Percentiles rank a stretch among this genome's conserved stretches.
These are phyloP conservation scores for Xylaria sp. DNA, from an alignment of 2,329 filamentous ascomycete genomes.

Conservation along the genomic window DNA sequence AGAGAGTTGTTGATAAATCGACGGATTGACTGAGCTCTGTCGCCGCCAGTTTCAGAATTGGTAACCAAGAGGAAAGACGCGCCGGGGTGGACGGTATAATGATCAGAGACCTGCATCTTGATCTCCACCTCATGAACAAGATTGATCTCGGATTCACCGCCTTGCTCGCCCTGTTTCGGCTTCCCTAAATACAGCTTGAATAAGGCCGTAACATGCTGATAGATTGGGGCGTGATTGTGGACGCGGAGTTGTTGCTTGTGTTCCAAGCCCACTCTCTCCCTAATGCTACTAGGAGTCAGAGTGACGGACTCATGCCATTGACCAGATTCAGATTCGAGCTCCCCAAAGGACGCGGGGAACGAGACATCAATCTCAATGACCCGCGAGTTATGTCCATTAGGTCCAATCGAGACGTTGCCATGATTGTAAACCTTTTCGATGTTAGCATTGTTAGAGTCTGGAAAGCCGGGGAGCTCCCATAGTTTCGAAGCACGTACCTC, in stretches of 20 bases:
- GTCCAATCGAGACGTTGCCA: conserved; percentile 13
- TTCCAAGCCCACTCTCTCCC: neutral
- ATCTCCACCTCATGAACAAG: conserved; percentile 18
- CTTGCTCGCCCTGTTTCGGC: neutral
- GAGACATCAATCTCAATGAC: conserved; percentile 16
- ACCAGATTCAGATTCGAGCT: conserved; percentile 14
- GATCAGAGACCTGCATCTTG: conserved; percentile 16
- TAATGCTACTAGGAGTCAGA: conserved; percentile 3
- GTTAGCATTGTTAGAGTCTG: conserved; percentile 1
- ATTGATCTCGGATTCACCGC: conserved; percentile 11
- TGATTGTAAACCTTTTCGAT: conserved; percentile 12
- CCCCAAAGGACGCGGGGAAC: conserved; percentile 13
- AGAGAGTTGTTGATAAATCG: conserved; percentile 17
- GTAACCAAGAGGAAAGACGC: conserved; percentile 20
- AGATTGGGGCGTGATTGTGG: conserved; percentile 13
- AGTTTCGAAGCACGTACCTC: conserved; percentile 8
- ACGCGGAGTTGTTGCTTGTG: conserved; percentile 8
- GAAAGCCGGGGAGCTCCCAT: neutral
- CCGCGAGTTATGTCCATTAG: conserved; percentile 9
- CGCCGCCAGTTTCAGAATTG: conserved; percentile 9
- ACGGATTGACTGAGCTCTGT: conserved; percentile 16
- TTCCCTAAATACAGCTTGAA: conserved; percentile 18
- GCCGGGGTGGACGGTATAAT: conserved; percentile 2
- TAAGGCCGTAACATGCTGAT: conserved; percentile 16
- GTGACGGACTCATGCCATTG: conserved; percentile 15